These are phyloP conservation scores for Parathielavia appendiculata DNA, from an alignment of 495 filamentous ascomycete species.

Conservation along the genomic window DNA sequence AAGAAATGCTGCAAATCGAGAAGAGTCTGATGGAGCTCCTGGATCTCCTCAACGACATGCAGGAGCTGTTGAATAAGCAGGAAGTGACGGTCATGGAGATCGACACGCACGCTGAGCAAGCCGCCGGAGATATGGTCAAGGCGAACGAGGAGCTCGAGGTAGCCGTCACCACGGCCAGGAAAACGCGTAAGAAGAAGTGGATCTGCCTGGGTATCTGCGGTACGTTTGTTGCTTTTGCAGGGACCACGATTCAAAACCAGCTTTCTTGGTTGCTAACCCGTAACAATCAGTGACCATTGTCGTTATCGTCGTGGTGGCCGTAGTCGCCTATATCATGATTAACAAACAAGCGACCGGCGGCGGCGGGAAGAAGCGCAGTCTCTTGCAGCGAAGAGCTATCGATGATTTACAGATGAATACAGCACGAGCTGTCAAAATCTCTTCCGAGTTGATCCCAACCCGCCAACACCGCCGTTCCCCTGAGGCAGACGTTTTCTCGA, in stretches of 20 bases:
- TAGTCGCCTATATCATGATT: slow-evolving; percentile 44
- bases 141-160: slow-evolving; percentile 73
- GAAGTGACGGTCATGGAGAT: slow-evolving; percentile 71
- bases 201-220: slow-evolving; percentile 77
- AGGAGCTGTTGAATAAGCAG: slow-evolving; percentile 75
- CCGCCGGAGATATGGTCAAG: slow-evolving; percentile 68
- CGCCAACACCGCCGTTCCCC: not conserved
- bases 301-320: slow-evolving; percentile 46
- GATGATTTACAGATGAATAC: slow-evolving; percentile 33
- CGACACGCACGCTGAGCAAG: slow-evolving; percentile 74
- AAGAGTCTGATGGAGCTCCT: slow-evolving; percentile 77
- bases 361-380: slow-evolving; percentile 23
- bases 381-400: slow-evolving; percentile 24
- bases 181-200: slow-evolving; percentile 94
- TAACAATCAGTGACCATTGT: slow-evolving; percentile 42
- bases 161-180: slow-evolving; percentile 74
- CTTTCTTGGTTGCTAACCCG: slow-evolving; percentile 19
- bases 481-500: not conserved
- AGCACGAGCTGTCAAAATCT: slow-evolving; percentile 25
- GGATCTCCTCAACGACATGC: slow-evolving; percentile 75
- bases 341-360: slow-evolving; percentile 23
- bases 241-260: not conserved
- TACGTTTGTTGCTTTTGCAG: slow-evolving; percentile 47
- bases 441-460: slow-evolving; percentile 15
- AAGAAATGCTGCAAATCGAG: slow-evolving; percentile 87